phyloP scores from a whole-genome alignment of 1,139 yeast species.

The Suhomyces terraborum region DNA sequence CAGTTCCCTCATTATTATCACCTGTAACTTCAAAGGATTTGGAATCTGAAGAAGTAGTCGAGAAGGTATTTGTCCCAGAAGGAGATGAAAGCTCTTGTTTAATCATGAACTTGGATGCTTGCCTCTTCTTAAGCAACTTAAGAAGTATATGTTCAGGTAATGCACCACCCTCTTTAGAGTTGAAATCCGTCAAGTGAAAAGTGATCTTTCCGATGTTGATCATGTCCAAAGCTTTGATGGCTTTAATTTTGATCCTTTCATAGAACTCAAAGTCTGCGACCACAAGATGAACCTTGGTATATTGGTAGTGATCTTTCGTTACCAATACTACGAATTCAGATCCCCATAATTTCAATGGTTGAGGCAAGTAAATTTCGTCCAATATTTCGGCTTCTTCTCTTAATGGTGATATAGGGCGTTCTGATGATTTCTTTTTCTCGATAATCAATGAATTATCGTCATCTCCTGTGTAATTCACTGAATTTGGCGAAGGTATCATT shows the following conservation, averaged over 20 bases:
- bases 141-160: slow-evolving; percentile 52
- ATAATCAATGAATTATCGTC: slow-evolving; percentile 7
- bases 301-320: slow-evolving; percentile 60
- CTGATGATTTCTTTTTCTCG: neutral
- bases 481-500: slow-evolving; percentile 5
- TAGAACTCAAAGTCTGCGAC: slow-evolving; percentile 16
- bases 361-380: slow-evolving; percentile 37
- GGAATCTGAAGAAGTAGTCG: slow-evolving; percentile 51
- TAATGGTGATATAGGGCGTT: neutral
- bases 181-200: slow-evolving; percentile 73
- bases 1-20: slow-evolving; percentile 38
- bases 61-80: slow-evolving; percentile 34
- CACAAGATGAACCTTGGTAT: slow-evolving; percentile 45
- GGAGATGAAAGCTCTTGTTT: slow-evolving; percentile 43
- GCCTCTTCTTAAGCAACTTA: slow-evolving; percentile 32
- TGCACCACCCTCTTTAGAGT: slow-evolving; percentile 62
- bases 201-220: slow-evolving; percentile 43
- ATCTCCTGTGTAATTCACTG: neutral
- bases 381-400: slow-evolving; percentile 5
- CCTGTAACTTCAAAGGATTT: slow-evolving; percentile 49
- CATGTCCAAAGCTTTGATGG: slow-evolving; percentile 45
- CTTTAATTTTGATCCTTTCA: slow-evolving; percentile 30
- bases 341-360: slow-evolving; percentile 9
- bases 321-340: slow-evolving; percentile 41
- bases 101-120: slow-evolving; percentile 46